phyloP scores from a whole-genome alignment of 163 green algal species.

The Chlamydomonas reinhardtii region DNA sequence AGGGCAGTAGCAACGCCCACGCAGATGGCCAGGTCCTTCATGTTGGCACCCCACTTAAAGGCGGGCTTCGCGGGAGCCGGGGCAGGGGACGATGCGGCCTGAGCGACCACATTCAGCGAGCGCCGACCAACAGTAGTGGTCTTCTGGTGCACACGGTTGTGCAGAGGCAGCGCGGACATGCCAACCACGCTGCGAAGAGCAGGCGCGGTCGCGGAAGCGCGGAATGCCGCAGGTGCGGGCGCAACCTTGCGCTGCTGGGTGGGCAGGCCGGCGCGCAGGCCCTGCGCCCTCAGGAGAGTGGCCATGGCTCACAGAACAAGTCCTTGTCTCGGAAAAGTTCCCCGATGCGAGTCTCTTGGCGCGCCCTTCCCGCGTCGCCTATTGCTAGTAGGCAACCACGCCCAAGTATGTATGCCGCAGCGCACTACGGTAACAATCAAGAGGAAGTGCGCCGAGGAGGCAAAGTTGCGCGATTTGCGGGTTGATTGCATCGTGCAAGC shows the following conservation, averaged over 20 bases:
- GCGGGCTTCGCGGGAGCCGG: slow-evolving; percentile 30
- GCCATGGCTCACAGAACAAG: slow-evolving; percentile 18
- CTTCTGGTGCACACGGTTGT: slow-evolving; percentile 32
- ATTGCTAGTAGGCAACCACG: no score
- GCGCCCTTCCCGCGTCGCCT: no score
- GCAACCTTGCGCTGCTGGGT: slow-evolving; percentile 6
- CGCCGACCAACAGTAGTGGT: slow-evolving; percentile 18
- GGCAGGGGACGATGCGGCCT: slow-evolving; percentile 24
- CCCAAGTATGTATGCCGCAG: no score
- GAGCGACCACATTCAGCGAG: slow-evolving; percentile 23
- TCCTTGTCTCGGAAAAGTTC: no score
- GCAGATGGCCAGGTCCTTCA: slow-evolving; percentile 95
- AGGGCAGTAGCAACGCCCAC: slow-evolving; percentile 83
- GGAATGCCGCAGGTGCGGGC: neutral
- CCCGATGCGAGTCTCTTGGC: no score
- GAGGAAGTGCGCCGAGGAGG: no score
- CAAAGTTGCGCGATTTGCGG: no score
- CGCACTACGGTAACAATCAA: no score
- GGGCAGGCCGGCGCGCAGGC: slow-evolving; percentile 40
- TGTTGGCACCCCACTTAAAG: slow-evolving; percentile 90
- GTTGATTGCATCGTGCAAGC: no score
- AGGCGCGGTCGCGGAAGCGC: neutral
- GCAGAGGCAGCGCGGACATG: slow-evolving; percentile 29
- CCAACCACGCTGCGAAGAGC: slow-evolving; percentile 13
- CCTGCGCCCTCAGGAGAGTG: slow-evolving; percentile 42